Conservation (phyloP, 139 green algal genomes). For the Volvox africanus region DNA sequence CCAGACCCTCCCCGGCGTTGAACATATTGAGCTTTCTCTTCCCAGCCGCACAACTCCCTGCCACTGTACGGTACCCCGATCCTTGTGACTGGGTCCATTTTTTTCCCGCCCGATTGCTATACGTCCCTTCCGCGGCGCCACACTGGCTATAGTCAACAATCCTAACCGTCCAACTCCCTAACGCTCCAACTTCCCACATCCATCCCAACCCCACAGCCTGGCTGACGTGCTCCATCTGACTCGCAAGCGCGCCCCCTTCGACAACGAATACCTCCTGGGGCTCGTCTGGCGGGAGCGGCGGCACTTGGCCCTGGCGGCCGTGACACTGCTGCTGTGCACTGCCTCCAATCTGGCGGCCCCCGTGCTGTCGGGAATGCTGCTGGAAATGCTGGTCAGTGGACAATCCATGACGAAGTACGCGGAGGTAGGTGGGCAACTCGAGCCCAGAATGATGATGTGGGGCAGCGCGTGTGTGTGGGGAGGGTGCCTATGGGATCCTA, state of each 20-base stretch:
- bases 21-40: no score
- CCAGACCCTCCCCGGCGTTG: no score
- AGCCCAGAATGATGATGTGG: no score
- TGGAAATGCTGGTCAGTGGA: conserved; percentile 83
- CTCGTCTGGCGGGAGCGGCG: conserved; percentile 72
- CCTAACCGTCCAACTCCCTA: no score
- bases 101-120: no score
- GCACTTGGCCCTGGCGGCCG: conserved; percentile 65
- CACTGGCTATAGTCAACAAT: no score
- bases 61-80: no score
- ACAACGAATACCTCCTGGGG: conserved; percentile 76
- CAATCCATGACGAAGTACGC: conserved; percentile 71
- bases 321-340: conserved; percentile 78
- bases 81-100: no score
- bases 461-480: no score
- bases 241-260: conserved; percentile 61
- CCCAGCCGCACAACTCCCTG: no score
- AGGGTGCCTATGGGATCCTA: no score
- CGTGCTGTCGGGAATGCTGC: conserved; percentile 85
- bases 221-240: conserved; percentile 11
- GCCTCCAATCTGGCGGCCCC: conserved; percentile 87
- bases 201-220: conserved; percentile 1
- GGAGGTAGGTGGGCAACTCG: conserved; percentile 58
- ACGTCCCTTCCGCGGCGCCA: no score
- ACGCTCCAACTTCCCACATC: background rate